Conservation (phyloP, 1,284 basidiomycete genomes). For the Ustilago hordei region DNA sequence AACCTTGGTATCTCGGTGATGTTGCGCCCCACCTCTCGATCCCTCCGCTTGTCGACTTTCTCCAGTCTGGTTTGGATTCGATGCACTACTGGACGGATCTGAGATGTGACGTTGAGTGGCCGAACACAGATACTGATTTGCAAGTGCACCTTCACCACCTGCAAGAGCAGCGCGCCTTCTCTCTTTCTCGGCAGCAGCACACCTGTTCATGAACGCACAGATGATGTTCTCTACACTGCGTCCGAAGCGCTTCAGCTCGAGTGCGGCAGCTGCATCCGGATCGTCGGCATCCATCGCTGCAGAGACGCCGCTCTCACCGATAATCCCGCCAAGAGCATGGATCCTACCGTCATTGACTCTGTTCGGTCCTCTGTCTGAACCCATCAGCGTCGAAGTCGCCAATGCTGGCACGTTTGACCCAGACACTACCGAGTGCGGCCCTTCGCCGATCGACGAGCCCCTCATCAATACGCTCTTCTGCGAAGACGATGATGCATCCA, state of each 20-base stretch:
- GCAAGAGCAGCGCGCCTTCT: slow-evolving; percentile 6
- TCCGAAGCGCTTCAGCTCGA: slow-evolving; percentile 62
- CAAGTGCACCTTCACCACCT: background rate
- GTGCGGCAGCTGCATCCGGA: slow-evolving; percentile 55
- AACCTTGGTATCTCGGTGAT: background rate
- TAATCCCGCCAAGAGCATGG: slow-evolving; percentile 50
- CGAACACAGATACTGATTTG: background rate
- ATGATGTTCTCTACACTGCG: slow-evolving; percentile 63
- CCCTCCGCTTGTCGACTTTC: background rate
- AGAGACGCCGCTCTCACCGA: slow-evolving; percentile 49
- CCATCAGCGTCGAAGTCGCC: slow-evolving; percentile 22
- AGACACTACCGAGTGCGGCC: slow-evolving; percentile 2
- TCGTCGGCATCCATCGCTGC: slow-evolving; percentile 56
- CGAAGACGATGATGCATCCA: slow-evolving; percentile 8
- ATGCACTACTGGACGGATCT: slow-evolving; percentile 1
- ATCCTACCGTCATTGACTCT: slow-evolving; percentile 55
- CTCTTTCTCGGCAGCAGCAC: slow-evolving; percentile 20
- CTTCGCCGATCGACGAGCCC: slow-evolving; percentile 14
- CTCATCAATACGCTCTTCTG: slow-evolving; percentile 7
- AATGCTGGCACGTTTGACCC: slow-evolving; percentile 8
- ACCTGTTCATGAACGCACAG: slow-evolving; percentile 65
- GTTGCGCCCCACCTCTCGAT: slow-evolving; percentile 16
- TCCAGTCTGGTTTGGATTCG: background rate
- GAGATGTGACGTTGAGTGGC: background rate
- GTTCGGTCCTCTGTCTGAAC: slow-evolving; percentile 46